Base-by-base conservation (phyloP, 2,329 filamentous ascomycete genomes). In the Neonectria coccinea region DNA sequence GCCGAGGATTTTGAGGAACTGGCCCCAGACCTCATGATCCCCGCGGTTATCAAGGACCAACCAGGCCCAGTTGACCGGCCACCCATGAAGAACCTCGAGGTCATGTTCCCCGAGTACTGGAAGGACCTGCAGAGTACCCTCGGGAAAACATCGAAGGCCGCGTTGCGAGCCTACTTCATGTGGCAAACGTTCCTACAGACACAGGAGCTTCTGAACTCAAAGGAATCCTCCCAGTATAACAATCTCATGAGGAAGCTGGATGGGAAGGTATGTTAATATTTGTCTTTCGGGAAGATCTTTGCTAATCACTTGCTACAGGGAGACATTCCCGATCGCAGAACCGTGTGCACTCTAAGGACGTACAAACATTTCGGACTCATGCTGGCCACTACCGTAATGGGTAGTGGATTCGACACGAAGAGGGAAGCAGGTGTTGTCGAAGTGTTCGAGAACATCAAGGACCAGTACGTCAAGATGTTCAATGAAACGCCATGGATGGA, bases 131-230 rank as follows among this genome's bases (percentile, higher is more conserved):
- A 59, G n/a, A 45, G 45, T 2, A 20, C 65, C 16, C 33, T 69
- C 20, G 29, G 25, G n/a, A 47, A 47, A 14, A 48, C 62, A 12
- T 47, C 53, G 1, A 61, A 60, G 33, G 41, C 52, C 14, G 59
- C 59, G 4, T 22, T 71, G 5, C 61, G 69, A 14, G 64, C 61
- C 2, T 72, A 60, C 48, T 18, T 67, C 4, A 16, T 66, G 4
- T 68, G 63, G 64, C 66, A 72, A 53, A 36, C 56, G 5, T 72
- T 66, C 25, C 20, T 67, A 16, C 68, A 72, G 64, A 65, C 64
- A 9, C 52, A 61, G 8, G 33, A 65, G 5, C 18, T 66, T 14
- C 51, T 67, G 29, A 33, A 68, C 1, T 27, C 59, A 12, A 5
- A 42, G 2, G 14, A 42, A 6, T 7, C 36, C 3, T 11, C n/a